phyloP scores from a whole-genome alignment of 345 rosid genomes.

The Aethionema arabicum region DNA sequence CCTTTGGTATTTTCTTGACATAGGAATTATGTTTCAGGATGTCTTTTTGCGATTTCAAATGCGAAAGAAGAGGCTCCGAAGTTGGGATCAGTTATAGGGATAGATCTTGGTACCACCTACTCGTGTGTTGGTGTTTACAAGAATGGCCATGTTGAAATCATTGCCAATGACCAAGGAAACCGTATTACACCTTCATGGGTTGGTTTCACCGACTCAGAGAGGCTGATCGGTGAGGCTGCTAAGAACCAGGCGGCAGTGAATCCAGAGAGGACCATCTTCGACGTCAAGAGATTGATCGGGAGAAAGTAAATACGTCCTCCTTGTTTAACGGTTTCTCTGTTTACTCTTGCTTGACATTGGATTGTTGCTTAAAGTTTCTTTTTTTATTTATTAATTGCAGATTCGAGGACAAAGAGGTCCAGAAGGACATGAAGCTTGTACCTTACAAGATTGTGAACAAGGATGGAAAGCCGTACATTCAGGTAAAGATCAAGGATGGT shows the following conservation, averaged over 20 bases:
- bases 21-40: slow-evolving; percentile 38
- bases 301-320: slow-evolving; percentile 59
- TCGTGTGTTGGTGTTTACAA: slow-evolving; percentile 98
- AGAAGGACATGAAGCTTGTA: slow-evolving; percentile 83
- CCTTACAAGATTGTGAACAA: slow-evolving; percentile 90
- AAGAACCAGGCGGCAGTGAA: slow-evolving; percentile 96
- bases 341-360: not conserved
- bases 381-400: slow-evolving; percentile 35
- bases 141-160: slow-evolving; percentile 94
- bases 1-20: slow-evolving; percentile 54
- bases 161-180: slow-evolving; percentile 98
- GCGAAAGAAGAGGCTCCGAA: slow-evolving; percentile 69
- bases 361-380: slow-evolving; percentile 11
- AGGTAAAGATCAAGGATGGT: slow-evolving; percentile 85
- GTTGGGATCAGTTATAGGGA: slow-evolving; percentile 92
- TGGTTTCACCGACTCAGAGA: slow-evolving; percentile 87
- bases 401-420: slow-evolving; percentile 92
- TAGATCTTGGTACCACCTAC: slow-evolving; percentile 94
- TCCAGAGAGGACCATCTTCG: slow-evolving; percentile 81
- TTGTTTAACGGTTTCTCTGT: not conserved
- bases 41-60: slow-evolving; percentile 44
- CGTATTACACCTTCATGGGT: slow-evolving; percentile 99
- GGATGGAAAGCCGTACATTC: slow-evolving; percentile 95
- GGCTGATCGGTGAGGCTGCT: slow-evolving; percentile 96
- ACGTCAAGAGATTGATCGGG: slow-evolving; percentile 92